phyloP scores from a whole-genome alignment of 768 basidiomycete genomes.

The Leccinum aurantiacum region DNA sequence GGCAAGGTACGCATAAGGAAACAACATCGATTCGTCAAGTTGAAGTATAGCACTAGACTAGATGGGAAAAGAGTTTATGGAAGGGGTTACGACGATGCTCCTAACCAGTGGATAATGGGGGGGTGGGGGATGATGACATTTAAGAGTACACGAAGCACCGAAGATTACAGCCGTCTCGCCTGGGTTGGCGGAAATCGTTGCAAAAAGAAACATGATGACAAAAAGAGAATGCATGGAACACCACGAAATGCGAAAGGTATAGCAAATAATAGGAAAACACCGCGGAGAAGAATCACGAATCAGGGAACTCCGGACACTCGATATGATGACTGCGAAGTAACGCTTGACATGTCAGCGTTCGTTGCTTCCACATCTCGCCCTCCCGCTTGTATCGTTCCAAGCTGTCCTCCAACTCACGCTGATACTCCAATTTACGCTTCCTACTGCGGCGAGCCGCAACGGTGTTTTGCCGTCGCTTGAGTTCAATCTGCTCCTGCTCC shows the following conservation, averaged over 20 bases:
- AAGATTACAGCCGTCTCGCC: slow-evolving; percentile 34
- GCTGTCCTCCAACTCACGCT: slow-evolving; percentile 60
- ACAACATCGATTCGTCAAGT: background rate
- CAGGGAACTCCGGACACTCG: slow-evolving; percentile 50
- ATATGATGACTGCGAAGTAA: slow-evolving; percentile 58
- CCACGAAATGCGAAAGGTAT: slow-evolving; percentile 5
- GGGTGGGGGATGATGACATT: slow-evolving; percentile 25
- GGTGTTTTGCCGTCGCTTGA: slow-evolving; percentile 82
- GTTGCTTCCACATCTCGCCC: slow-evolving; percentile 61
- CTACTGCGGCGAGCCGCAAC: slow-evolving; percentile 80
- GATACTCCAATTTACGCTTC: slow-evolving; percentile 69
- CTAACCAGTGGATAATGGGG: slow-evolving; percentile 46
- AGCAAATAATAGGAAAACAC: slow-evolving; percentile 10
- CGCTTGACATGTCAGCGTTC: slow-evolving; percentile 47
- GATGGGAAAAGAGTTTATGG: slow-evolving; percentile 5
- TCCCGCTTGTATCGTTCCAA: slow-evolving; percentile 55
- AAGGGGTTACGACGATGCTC: slow-evolving; percentile 56
- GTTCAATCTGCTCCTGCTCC: slow-evolving; percentile 68
- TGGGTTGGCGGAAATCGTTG: slow-evolving; percentile 4
- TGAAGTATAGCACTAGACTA: slow-evolving; percentile 2
- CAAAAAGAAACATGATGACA: slow-evolving; percentile 4
- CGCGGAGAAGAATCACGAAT: slow-evolving; percentile 20
- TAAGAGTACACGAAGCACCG: slow-evolving; percentile 43
- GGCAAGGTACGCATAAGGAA: background rate
- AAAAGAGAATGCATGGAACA: slow-evolving; percentile 4